phyloP scores from a whole-genome alignment of 208 protist genomes.

The Trypanosomatidae sp. region DNA sequence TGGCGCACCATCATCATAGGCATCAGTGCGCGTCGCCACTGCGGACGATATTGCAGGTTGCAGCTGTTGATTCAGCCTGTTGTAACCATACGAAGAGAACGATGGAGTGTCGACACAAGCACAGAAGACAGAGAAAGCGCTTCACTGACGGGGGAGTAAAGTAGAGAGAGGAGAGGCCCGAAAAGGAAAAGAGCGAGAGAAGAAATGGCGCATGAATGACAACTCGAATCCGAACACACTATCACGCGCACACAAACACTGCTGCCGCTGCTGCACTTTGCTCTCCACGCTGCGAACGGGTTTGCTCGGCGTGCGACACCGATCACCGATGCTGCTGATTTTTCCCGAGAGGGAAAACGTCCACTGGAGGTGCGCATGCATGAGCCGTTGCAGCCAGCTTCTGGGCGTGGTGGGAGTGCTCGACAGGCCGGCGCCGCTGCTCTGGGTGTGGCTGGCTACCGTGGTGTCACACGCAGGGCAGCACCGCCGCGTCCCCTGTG shows the following conservation, averaged over 20 bases:
- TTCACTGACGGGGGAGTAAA: not conserved
- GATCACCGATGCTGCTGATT: not conserved
- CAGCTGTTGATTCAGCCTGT: constrained; percentile 3
- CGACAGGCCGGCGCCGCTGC: constrained; percentile 14
- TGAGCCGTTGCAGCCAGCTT: constrained; percentile 17
- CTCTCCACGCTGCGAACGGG: not conserved
- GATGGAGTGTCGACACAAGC: not conserved
- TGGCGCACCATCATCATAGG: not conserved
- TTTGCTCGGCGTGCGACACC: not conserved
- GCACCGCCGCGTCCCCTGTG: constrained; percentile 8
- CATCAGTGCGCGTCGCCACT: not conserved
- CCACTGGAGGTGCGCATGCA: constrained; percentile 11
- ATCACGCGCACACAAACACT: not conserved
- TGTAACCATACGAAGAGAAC: not conserved
- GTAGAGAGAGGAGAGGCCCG: not conserved
- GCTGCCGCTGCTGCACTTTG: not conserved
- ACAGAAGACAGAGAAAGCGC: not conserved
- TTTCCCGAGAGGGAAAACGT: not conserved
- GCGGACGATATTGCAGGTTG: not conserved
- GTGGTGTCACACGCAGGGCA: constrained; percentile 15
- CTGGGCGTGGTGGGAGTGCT: constrained; percentile 16
- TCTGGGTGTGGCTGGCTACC: constrained; percentile 10
- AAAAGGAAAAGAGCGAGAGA: not conserved
- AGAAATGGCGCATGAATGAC: not conserved
- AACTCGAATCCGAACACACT: not conserved